Base-by-base conservation (phyloP, 306 rosid genomes). In the Cotoneaster glaucophyllus region DNA sequence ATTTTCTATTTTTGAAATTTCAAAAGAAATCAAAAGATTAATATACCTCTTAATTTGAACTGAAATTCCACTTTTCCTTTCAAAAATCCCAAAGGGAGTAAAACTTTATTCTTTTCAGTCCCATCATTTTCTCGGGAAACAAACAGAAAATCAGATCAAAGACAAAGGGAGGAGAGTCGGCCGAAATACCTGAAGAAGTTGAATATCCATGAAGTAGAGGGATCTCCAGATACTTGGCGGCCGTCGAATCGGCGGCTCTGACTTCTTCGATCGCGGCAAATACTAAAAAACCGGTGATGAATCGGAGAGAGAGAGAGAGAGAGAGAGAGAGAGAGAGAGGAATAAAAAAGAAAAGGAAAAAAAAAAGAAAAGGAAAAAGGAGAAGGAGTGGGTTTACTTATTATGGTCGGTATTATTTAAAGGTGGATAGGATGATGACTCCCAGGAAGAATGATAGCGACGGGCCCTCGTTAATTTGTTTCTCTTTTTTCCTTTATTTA, bases 131-230 rank as follows among this genome's bases (percentile, higher is more conserved):
- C 71, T 69, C 29, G 44, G 48, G 69, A 78, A 73, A 32, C 61
- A 82, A 82, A 57, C 43, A 39, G 21, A 15, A 74, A 84, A 71
- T 41, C 81, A 83, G 96, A 87, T 89, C 93, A 86, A 82, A 70
- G 71, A 54, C 58, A 62, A 56, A 37, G 15, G 45, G 12, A 78
- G n/a, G 39, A 74, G 69, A 44, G 13, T 19, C 4, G 9, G 52
- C 66, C 1, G 11, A 15, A 64, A 57, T 81, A 87, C 87, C 86
- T 21, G 32, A 28, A n/a, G 41, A 86, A 54, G 76, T 57, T 22
- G 59, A 45, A 43, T 50, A 45, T 6, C 37, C 62, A 25, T 22
- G 18, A 22, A 41, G 24, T 10, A 43, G 13, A 63, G 26, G 61
- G 82, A 83, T 68, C 80, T 69, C 71, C 89, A 67, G 87, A 74